phyloP scores from a whole-genome alignment of 2,329 filamentous ascomycete species.

The Neopestalotiopsis rosae region DNA sequence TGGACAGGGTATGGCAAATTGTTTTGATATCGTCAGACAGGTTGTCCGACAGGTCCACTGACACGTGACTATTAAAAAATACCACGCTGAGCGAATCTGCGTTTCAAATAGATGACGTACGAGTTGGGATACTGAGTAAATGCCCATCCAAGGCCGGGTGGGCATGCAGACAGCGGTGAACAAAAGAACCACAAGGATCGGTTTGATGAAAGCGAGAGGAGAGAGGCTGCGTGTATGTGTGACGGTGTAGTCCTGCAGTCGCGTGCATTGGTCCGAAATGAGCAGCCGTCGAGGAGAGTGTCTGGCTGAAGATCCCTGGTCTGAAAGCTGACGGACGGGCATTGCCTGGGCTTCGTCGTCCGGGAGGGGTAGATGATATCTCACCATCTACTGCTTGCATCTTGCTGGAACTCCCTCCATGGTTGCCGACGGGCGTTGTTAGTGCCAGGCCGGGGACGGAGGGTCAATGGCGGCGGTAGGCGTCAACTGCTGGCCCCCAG shows the following conservation, averaged over 20 bases:
- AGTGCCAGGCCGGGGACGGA: background rate
- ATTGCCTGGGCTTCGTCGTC: background rate
- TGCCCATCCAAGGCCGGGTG: background rate
- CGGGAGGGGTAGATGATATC: background rate
- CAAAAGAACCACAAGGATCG: background rate
- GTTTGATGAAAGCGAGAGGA: background rate
- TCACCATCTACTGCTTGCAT: background rate
- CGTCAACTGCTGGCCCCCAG: background rate
- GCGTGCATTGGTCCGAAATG: constrained; percentile 19
- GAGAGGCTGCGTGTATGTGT: constrained; percentile 1
- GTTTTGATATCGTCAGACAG: background rate
- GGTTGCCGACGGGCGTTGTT: background rate
- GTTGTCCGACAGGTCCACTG: background rate
- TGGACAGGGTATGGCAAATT: constrained; percentile 7
- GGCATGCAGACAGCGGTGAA: constrained; percentile 8
- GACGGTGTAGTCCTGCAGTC: constrained; percentile 5
- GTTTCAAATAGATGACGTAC: constrained; percentile 16
- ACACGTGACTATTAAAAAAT: constrained; percentile 2
- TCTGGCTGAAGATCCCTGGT: constrained; percentile 10
- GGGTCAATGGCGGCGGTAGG: background rate
- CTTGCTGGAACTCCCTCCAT: too few relatives aligned
- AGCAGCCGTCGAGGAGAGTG: constrained; percentile 12
- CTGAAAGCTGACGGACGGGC: constrained; percentile 3
- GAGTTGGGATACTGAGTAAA: background rate
- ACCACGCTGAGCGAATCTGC: background rate